Percentiles rank a stretch among this genome's conserved stretches.
Evolutionary conservation across 148 eudicot genomes (phyloP).

Genomic region (Camellia granthamiana): DNA sequence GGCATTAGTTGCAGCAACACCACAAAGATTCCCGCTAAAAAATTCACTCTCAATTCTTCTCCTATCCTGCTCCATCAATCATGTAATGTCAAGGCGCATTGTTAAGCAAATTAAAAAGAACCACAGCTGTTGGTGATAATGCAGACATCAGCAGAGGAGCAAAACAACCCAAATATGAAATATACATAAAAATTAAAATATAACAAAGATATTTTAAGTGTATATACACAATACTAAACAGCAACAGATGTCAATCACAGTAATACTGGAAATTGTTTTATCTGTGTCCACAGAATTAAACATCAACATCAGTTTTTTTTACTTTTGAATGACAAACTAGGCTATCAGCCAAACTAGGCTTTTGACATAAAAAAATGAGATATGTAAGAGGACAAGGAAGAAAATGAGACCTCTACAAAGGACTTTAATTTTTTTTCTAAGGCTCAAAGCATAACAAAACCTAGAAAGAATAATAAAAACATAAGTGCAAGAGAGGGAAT

Average conservation of each 20-base stretch:
- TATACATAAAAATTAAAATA: not conserved
- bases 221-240: not conserved
- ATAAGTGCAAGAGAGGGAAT: not conserved
- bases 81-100: constrained; percentile 8
- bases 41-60: constrained; percentile 78
- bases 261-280: not conserved
- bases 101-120: not conserved
- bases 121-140: not conserved
- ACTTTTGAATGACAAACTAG: no score
- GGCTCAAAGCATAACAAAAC: not conserved
- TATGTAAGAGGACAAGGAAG: not conserved
- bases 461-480: not conserved
- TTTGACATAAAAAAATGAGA: not conserved
- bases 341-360: not conserved
- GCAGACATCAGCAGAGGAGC: not conserved
- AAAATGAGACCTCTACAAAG: not conserved
- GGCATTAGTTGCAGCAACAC: constrained; percentile 95
- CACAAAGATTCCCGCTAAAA: constrained; percentile 73
- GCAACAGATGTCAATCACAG: not conserved
- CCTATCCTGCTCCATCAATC: constrained; percentile 62
- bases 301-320: no score
- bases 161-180: not conserved
- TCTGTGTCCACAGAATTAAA: not conserved
- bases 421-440: not conserved
- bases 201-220: not conserved